Percentiles rank a stretch among this genome's conserved stretches.
Conservation (phyloP, 306 rosid genomes). For the Prinsepia uniflora region DNA sequence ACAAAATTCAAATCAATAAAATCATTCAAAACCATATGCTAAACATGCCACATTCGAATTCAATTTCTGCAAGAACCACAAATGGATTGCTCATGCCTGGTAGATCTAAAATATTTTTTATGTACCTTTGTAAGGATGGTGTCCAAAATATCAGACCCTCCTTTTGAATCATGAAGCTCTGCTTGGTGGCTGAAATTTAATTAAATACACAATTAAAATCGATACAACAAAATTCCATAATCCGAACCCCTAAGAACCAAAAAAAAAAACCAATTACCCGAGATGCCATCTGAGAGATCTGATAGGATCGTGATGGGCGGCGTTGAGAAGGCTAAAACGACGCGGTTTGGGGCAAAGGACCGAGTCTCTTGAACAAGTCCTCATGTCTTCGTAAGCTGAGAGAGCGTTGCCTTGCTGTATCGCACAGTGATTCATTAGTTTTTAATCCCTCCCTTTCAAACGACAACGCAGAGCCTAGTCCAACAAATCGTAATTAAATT, state of each 20-base stretch:
- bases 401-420: slow-evolving; percentile 57
- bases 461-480: slow-evolving; percentile 27
- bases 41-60: background rate
- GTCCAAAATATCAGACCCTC: slow-evolving; percentile 60
- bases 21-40: background rate
- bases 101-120: background rate
- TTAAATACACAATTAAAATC: background rate
- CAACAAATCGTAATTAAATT: background rate
- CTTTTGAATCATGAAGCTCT: slow-evolving; percentile 55
- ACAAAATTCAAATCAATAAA: slow-evolving; percentile 7
- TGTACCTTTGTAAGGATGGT: slow-evolving; percentile 64
- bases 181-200: slow-evolving; percentile 59
- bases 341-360: slow-evolving; percentile 96
- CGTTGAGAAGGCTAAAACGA: slow-evolving; percentile 52
- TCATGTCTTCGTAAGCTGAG: slow-evolving; percentile 55
- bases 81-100: no score
- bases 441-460: slow-evolving; percentile 10
- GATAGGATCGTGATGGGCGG: slow-evolving; percentile 45
- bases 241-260: background rate
- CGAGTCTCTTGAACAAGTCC: slow-evolving; percentile 31
- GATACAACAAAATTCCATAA: background rate
- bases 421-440: slow-evolving; percentile 58
- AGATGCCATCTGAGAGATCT: slow-evolving; percentile 61
- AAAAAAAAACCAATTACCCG: slow-evolving; percentile 29
- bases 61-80: no score